phyloP scores from a whole-genome alignment of 1,284 basidiomycete species.

The Moesziomyces sp. region DNA sequence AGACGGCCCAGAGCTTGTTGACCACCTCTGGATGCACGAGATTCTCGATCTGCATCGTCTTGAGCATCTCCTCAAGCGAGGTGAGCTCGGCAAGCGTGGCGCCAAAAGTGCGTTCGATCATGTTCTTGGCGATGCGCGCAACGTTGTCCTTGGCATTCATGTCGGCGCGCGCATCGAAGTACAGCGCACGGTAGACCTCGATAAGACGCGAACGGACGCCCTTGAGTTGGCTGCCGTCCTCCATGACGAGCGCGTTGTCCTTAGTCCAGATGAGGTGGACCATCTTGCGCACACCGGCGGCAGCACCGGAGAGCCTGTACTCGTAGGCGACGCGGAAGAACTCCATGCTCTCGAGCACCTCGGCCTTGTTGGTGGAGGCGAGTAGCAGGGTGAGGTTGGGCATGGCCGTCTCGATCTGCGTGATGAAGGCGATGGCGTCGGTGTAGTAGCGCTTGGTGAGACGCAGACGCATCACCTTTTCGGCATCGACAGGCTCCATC shows the following conservation, averaged over 20 bases:
- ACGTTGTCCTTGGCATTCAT: conserved; percentile 85
- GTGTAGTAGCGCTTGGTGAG: conserved; percentile 86
- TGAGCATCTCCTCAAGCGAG: conserved; percentile 93
- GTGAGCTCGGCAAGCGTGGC: conserved; percentile 95
- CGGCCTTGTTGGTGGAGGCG: conserved; percentile 89
- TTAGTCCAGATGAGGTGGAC: conserved; percentile 97
- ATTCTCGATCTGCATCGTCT: conserved; percentile 86
- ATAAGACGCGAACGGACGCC: conserved; percentile 86
- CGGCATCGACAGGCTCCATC: conserved; percentile 57
- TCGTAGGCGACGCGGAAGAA: conserved; percentile 88
- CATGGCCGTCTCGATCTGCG: conserved; percentile 81
- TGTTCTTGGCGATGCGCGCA: conserved; percentile 95
- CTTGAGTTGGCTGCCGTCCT: conserved; percentile 83
- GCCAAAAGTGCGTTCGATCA: conserved; percentile 74
- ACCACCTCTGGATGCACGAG: conserved; percentile 86
- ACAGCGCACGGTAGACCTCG: conserved; percentile 87
- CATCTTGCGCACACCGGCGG: conserved; percentile 88
- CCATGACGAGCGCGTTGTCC: conserved; percentile 85
- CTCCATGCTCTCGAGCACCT: conserved; percentile 94
- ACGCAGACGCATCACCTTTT: conserved; percentile 75
- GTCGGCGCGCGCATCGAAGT: conserved; percentile 75
- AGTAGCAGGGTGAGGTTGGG: conserved; percentile 81
- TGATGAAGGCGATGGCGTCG: conserved; percentile 88
- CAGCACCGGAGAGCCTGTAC: conserved; percentile 78
- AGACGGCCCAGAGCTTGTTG: conserved; percentile 92